These are phyloP conservation scores for Populus tremula DNA, from an alignment of 345 rosid species.

Conservation along the genomic window DNA sequence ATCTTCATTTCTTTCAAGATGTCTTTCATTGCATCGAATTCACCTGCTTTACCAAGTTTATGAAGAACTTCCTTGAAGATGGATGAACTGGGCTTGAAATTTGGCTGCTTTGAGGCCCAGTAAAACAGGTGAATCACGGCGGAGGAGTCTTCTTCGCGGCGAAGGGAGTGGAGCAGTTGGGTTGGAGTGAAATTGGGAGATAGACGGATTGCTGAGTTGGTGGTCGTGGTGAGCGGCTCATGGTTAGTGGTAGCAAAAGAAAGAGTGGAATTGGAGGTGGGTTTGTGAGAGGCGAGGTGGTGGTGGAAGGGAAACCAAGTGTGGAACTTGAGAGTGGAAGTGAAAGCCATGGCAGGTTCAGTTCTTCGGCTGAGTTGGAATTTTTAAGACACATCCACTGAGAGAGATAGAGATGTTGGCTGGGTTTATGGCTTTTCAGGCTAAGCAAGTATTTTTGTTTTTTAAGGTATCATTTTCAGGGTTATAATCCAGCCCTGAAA, in stretches of 20 bases:
- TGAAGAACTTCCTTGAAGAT: slow-evolving; percentile 64
- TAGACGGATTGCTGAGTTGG: slow-evolving; percentile 26
- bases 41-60: slow-evolving; percentile 64
- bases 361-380: no score
- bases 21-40: slow-evolving; percentile 59
- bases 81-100: slow-evolving; percentile 49
- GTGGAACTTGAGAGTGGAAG: no score
- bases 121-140: slow-evolving; percentile 60
- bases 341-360: no score
- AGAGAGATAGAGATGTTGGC: no score
- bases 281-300: background rate
- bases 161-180: slow-evolving; percentile 75
- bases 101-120: slow-evolving; percentile 75
- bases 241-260: slow-evolving; percentile 31
- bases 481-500: no score
- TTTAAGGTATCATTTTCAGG: no score
- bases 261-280: slow-evolving; percentile 34
- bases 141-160: slow-evolving; percentile 64
- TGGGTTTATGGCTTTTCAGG: no score
- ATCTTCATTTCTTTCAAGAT: slow-evolving; percentile 51
- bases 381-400: no score
- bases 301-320: no score
- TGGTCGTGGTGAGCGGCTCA: slow-evolving; percentile 22
- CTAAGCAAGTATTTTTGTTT: no score
- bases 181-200: slow-evolving; percentile 55